Conservation (phyloP, 495 filamentous ascomycete species). For the Cryomyces minteri region DNA sequence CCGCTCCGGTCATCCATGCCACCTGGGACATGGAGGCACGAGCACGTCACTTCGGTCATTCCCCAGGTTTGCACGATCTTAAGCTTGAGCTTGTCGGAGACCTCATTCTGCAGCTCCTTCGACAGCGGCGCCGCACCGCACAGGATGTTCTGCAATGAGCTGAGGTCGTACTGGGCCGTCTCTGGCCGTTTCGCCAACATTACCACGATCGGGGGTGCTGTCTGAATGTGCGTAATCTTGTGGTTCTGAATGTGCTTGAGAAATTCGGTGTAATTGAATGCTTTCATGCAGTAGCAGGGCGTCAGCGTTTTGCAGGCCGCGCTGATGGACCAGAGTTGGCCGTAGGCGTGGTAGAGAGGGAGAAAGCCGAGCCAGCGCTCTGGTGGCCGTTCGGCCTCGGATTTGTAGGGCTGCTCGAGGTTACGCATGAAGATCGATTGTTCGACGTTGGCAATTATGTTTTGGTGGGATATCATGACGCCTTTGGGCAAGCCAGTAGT, state of each 20-base stretch:
- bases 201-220: slow-evolving; percentile 21
- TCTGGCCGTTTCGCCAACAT: slow-evolving; percentile 23
- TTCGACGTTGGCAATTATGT: slow-evolving; percentile 22
- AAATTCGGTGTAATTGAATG: slow-evolving; percentile 16
- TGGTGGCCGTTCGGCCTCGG: slow-evolving; percentile 1
- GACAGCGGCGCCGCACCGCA: slow-evolving; percentile 23
- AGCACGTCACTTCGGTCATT: slow-evolving; percentile 23
- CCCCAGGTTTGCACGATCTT: slow-evolving; percentile 22
- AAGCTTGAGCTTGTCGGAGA: slow-evolving; percentile 15
- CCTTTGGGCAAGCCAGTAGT: slow-evolving; percentile 25
- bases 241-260: slow-evolving; percentile 16
- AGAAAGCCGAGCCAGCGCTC: slow-evolving; percentile 24
- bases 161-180: slow-evolving; percentile 17
- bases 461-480: slow-evolving; percentile 22
- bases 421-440: slow-evolving; percentile 21
- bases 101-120: slow-evolving; percentile 21
- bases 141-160: slow-evolving; percentile 17
- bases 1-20: slow-evolving; percentile 16
- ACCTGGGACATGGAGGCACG: slow-evolving; percentile 18
- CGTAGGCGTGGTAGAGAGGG: slow-evolving; percentile 26
- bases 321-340: slow-evolving; percentile 26
- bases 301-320: slow-evolving; percentile 11
- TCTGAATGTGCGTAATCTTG: slow-evolving; percentile 21
- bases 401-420: slow-evolving; percentile 9
- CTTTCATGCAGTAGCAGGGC: slow-evolving; percentile 20